These are phyloP conservation scores for Pichia sp. DNA, from an alignment of 1,139 yeast species.

Conservation along the genomic window DNA sequence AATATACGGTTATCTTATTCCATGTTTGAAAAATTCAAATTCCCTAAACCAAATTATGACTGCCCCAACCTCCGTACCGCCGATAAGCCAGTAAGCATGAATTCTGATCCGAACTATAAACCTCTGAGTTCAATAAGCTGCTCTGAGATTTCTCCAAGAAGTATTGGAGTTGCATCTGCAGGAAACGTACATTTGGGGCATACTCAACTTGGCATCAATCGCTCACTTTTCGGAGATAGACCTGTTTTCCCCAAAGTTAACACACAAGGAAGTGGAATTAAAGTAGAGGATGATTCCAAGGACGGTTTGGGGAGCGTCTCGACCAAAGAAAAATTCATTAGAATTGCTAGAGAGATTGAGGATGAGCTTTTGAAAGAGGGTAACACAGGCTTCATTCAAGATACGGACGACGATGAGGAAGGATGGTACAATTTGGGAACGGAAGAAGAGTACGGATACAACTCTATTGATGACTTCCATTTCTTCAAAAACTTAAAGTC, in stretches of 20 bases:
- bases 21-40: slow-evolving; percentile 10
- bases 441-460: slow-evolving; percentile 10
- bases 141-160: slow-evolving; percentile 32
- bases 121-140: slow-evolving; percentile 15
- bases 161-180: slow-evolving; percentile 24
- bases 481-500: slow-evolving; percentile 19
- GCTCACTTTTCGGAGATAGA: not conserved
- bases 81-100: no score
- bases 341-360: slow-evolving; percentile 8
- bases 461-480: slow-evolving; percentile 21
- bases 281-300: no score
- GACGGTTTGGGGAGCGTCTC: no score
- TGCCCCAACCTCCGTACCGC: no score
- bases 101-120: no score
- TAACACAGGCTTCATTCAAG: slow-evolving; percentile 3
- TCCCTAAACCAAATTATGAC: slow-evolving; percentile 12
- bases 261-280: no score
- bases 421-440: slow-evolving; percentile 21
- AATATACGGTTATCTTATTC: slow-evolving; percentile 18
- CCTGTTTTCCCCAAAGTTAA: not conserved
- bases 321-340: slow-evolving; percentile 7
- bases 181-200: not conserved
- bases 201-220: not conserved
- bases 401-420: slow-evolving; percentile 12
- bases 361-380: slow-evolving; percentile 12